Base-by-base conservation (phyloP, 164 flowering plant genomes). In the Umbilicus rupestris region DNA sequence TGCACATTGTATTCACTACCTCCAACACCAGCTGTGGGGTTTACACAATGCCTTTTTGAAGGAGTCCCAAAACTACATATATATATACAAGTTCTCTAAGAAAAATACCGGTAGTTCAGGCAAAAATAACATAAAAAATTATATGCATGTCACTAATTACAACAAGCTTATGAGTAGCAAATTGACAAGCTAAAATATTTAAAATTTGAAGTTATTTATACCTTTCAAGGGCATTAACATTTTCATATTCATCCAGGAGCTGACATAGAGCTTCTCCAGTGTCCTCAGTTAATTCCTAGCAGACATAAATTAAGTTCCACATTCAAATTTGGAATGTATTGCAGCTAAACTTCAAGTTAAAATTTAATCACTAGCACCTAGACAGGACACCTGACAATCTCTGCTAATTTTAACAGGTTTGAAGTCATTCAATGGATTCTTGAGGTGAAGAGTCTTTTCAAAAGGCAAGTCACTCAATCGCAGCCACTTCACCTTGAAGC, bases 351-450 rank as follows among this genome's bases (percentile, higher is more conserved):
- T 26, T 52, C 30, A 52, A 24, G 31, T 20, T 50, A 20, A 19
- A 41, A 20, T 22, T 22, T 6, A 50, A 20, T 50, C 5, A 50
- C 12, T 50, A 0, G 28, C 26, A 24, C 44, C 44, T 52, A 46
- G 9, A 49, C 66, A 68, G 46, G 63, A 67, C 66, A 87, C 97
- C 97, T 91, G 97, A 72, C 97, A 91, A 66, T 91, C 97, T 73
- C 97, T 74, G 76, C 97, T 91, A 65, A 91, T 86, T 83, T 91
- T 91, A 69, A 91, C 96, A 70, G 97, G 96, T 76, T 91, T 91
- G 80, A 77, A 87, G 66, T 85, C 88, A 80, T 91, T 91, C 80
- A 85, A 71, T 62, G 96, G 91, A 79, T 91, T 88, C 81, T 83
- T 87, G 65, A 91, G 92, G 83, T 91, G 96, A 70, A 87, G 85